phyloP scores from a whole-genome alignment of 139 green algal species.

The Tetraselmis striata region DNA sequence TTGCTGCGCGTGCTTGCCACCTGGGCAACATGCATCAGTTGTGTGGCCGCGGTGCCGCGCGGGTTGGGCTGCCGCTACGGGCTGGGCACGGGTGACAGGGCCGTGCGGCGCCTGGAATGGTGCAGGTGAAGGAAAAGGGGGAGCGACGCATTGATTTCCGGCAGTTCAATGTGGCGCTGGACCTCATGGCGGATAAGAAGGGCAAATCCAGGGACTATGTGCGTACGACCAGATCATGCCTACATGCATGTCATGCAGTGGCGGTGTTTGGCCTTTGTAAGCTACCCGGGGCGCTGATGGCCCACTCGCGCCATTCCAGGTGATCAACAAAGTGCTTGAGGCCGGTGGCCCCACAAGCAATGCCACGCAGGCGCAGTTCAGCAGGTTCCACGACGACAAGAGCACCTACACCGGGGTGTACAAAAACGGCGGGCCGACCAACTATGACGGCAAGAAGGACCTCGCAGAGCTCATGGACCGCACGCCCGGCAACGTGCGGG shows the following conservation, averaged over 20 bases:
- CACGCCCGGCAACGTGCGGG: neutral
- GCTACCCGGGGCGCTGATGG: no score
- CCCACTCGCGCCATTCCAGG: neutral
- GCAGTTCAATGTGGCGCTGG: neutral
- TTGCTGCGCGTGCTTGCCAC: no score
- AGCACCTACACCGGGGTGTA: slow-evolving; percentile 3
- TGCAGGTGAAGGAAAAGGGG: neutral
- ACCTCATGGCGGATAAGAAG: neutral
- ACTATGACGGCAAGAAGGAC: neutral
- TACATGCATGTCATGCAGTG: no score
- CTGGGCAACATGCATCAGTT: no score
- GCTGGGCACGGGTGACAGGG: neutral
- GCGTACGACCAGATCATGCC: no score
- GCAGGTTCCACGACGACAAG: slow-evolving; percentile 15
- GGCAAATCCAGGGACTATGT: neutral
- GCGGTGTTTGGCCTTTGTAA: no score
- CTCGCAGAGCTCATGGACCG: neutral
- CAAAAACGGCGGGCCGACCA: neutral
- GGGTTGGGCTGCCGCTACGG: neutral
- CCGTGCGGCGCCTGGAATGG: neutral
- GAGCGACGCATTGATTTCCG: neutral
- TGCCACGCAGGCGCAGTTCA: neutral
- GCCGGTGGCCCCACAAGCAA: neutral
- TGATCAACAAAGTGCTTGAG: neutral
- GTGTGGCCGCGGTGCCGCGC: no score